A percentile compares a stretch with the other conserved stretches of the same genome.
Evolutionary conservation across 805 yeast species (phyloP).

Genomic region (Schwanniomyces polymorphus): DNA sequence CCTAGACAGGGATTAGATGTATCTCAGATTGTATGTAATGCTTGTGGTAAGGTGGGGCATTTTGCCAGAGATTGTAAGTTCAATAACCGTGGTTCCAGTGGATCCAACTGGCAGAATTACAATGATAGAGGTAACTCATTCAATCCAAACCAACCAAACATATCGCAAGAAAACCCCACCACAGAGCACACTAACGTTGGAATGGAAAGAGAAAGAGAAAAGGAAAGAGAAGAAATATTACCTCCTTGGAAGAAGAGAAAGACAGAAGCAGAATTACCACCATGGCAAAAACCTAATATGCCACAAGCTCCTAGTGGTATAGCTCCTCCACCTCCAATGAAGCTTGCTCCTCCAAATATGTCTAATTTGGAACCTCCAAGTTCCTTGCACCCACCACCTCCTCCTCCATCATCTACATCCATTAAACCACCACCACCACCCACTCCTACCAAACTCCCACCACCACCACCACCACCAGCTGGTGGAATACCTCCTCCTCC

Average conservation of each 20-base stretch:
- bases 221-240: conserved; percentile 9
- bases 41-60: conserved; percentile 85
- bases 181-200: neutral
- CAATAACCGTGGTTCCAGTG: conserved; percentile 9
- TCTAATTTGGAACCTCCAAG: conserved; percentile 1
- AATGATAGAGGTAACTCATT: conserved; percentile 2
- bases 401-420: conserved; percentile 8
- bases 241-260: conserved; percentile 28
- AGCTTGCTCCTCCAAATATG: conserved; percentile 2
- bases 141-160: neutral
- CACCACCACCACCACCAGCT: conserved; percentile 26
- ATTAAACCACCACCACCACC: conserved; percentile 21
- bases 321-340: conserved; percentile 6
- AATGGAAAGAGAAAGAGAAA: conserved; percentile 1
- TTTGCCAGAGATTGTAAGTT: conserved; percentile 81
- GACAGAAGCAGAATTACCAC: conserved; percentile 20
- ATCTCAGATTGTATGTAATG: conserved; percentile 62
- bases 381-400: conserved; percentile 5
- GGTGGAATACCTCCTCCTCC: conserved; percentile 12
- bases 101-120: neutral
- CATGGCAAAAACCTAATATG: conserved; percentile 17
- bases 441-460: conserved; percentile 10
- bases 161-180: neutral
- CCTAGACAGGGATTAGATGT: conserved; percentile 40
- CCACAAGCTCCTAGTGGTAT: conserved; percentile 1